Evolutionary conservation across 2,329 filamentous ascomycete species (phyloP), one percentile per base, ranked within the genome.

Genomic region (Apiospora koreana): DNA sequence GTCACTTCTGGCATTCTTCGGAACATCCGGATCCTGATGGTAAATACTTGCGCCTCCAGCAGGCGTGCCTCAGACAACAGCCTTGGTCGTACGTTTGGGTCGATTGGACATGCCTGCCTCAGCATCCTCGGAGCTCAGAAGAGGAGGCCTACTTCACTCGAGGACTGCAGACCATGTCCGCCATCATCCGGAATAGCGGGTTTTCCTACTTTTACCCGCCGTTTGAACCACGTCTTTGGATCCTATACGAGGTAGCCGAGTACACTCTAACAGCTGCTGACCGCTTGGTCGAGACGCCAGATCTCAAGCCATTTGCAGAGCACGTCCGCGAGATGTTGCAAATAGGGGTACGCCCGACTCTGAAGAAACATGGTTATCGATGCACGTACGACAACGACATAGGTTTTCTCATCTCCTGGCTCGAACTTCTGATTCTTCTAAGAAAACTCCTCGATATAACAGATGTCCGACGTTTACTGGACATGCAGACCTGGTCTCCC

Each of bases 101-200:
- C 38, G 76, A 77, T 45, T 77, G 75, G 76, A 73, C 73, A 21
- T 78, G 75, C 68, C 70, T 75, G 69, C 76, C 75, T 16, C 75
- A 78, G 50, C 9, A 58, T n/a, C 75, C 74, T 35, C 76, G 76
- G 67, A 72, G 66, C 25, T 2, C 25, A 45, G 16, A 43, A 16
- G 73, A 77, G 69, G 64, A 74, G 67, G 21, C 21, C 21, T 78
- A 76, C 69, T 77, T 78, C 71, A 21, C 70, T 31, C 70, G 73
- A 31, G 68, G 69, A 8, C 67, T 77, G 28, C 54, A 66, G 48
- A 77, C 72, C 12, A 75, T 77, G 70, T 71, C 74, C 2, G 74
- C 69, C 31, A 71, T 78, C 65, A 77, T 77, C 64, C 71, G 73
- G n/a, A 76, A 78, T 38, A 70, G 71, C 65, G 75, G 74, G 31